Conservation (phyloP, 1,139 yeast species). For the Wickerhamiella infanticola region DNA sequence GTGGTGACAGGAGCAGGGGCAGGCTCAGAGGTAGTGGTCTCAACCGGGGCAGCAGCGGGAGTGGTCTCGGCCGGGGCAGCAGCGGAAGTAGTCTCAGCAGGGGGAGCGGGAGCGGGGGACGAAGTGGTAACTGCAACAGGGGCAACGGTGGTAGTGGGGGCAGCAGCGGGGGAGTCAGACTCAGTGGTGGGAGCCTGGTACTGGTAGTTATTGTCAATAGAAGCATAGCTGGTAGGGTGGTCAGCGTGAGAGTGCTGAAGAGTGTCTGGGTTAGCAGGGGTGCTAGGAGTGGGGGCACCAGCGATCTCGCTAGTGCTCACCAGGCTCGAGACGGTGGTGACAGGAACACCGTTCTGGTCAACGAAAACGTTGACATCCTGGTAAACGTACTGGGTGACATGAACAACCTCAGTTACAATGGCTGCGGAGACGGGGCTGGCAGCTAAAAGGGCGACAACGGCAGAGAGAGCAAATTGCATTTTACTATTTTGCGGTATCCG, state of each 20-base stretch:
- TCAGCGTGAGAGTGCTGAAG: neutral
- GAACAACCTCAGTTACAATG: conserved; percentile 22
- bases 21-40: conserved; percentile 3
- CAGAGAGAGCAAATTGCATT: neutral
- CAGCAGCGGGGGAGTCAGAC: conserved; percentile 11
- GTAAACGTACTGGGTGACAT: conserved; percentile 21
- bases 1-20: conserved; percentile 5
- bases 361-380: conserved; percentile 24
- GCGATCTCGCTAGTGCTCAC: conserved; percentile 4
- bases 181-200: conserved; percentile 6
- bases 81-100: conserved; percentile 5
- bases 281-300: conserved; percentile 8
- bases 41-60: conserved; percentile 4
- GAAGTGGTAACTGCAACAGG: conserved; percentile 8
- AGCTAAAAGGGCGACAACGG: neutral
- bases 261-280: neutral
- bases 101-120: conserved; percentile 3
- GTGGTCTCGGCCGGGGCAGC: conserved; percentile 8
- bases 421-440: conserved; percentile 13
- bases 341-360: conserved; percentile 22
- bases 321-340: conserved; percentile 16
- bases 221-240: neutral
- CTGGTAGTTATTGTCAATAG: neutral
- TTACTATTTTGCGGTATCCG: conserved; percentile 1
- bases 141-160: conserved; percentile 10